phyloP scores from a whole-genome alignment of 2,329 filamentous ascomycete species.

The Colletotrichum brevisporum region DNA sequence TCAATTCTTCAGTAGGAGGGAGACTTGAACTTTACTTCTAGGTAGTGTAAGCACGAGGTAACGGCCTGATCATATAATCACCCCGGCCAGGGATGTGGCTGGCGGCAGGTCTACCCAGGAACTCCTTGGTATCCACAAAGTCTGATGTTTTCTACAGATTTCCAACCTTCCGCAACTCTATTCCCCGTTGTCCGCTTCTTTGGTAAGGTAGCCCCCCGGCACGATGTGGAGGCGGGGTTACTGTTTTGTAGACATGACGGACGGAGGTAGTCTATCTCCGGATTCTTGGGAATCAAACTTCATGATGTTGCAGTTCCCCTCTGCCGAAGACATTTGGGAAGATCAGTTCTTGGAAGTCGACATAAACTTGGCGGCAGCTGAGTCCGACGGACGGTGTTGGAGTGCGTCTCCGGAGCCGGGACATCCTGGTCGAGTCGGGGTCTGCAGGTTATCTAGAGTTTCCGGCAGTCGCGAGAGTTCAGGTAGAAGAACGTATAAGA shows the following conservation, averaged over 20 bases:
- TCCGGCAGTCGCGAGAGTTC: not conserved
- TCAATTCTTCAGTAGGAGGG: too few relatives aligned
- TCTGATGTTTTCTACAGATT: not conserved
- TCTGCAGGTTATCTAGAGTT: not conserved
- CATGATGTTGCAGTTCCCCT: too few relatives aligned
- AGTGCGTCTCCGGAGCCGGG: not conserved
- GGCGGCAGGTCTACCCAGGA: not conserved
- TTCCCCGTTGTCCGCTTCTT: not conserved
- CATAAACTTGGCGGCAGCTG: not conserved
- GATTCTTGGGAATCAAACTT: not conserved
- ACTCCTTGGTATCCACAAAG: not conserved
- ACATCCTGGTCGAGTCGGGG: not conserved
- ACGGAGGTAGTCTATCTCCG: not conserved
- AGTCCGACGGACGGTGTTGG: not conserved
- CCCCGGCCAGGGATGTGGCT: not conserved
- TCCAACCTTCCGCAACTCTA: not conserved
- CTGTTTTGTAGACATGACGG: not conserved
- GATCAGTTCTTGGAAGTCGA: too few relatives aligned
- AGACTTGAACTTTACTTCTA: too few relatives aligned
- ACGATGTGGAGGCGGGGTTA: not conserved
- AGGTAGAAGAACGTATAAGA: not conserved
- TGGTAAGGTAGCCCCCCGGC: too few relatives aligned
- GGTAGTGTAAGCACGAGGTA: too few relatives aligned
- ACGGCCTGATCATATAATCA: too few relatives aligned
- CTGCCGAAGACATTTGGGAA: too few relatives aligned